Evolutionary conservation across 179 eudicot genomes (phyloP).

Genomic region (Nepenthes alata): DNA sequence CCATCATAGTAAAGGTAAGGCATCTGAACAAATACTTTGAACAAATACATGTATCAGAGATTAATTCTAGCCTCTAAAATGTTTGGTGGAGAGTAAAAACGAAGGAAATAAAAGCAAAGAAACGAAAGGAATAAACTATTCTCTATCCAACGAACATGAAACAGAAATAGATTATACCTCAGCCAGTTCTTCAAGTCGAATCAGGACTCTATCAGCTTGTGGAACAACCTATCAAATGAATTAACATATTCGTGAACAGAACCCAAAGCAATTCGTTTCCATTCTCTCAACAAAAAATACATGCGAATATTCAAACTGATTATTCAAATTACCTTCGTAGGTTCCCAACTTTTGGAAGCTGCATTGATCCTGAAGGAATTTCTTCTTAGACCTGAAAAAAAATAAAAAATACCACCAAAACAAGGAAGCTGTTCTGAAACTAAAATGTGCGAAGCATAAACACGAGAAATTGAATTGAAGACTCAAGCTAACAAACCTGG

Average conservation of each 20-base stretch:
- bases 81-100: no score
- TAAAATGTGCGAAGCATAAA: no score
- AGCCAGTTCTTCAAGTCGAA: slow-evolving; percentile 71
- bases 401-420: background rate
- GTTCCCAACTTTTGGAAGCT: slow-evolving; percentile 51
- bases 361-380: slow-evolving; percentile 49
- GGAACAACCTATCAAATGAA: slow-evolving; percentile 53
- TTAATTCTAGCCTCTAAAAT: no score
- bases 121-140: no score
- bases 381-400: slow-evolving; percentile 30
- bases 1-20: no score
- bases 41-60: no score
- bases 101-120: no score
- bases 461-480: no score
- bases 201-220: slow-evolving; percentile 73
- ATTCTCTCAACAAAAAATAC: background rate
- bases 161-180: slow-evolving; percentile 32
- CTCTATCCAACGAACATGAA: no score
- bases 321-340: slow-evolving; percentile 49
- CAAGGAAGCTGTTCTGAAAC: no score
- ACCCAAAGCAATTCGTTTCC: background rate
- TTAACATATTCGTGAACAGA: background rate
- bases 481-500: no score
- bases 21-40: no score
- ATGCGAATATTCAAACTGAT: background rate